Evolutionary conservation across 2,329 filamentous ascomycete species (phyloP).

Genomic region (Aulographum hederae): DNA sequence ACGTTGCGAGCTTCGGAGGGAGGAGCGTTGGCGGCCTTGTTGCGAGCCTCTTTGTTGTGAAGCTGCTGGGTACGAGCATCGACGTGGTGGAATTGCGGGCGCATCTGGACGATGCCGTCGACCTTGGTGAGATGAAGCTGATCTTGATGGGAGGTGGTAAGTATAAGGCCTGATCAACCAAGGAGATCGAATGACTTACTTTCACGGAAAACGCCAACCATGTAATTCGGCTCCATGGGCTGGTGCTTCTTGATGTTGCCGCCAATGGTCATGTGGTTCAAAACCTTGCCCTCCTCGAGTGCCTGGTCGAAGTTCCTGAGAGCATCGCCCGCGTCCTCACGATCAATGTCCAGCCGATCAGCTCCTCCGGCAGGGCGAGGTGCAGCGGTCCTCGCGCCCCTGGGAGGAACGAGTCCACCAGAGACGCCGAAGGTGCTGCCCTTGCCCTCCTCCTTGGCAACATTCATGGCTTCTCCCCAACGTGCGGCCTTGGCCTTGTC

Average conservation of each 20-base stretch:
- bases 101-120: conserved; percentile 68
- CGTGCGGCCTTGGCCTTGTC: conserved; percentile 65
- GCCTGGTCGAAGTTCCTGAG: conserved; percentile 45
- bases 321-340: conserved; percentile 16
- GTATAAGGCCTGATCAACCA: neutral
- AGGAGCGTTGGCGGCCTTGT: neutral
- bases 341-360: conserved; percentile 30
- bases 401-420: conserved; percentile 4
- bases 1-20: neutral
- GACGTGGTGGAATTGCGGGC: conserved; percentile 82
- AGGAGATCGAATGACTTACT: conserved; percentile 32
- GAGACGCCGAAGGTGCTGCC: conserved; percentile 8
- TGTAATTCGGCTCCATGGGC: conserved; percentile 57
- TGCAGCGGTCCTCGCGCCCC: too few species aligned
- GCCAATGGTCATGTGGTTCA: conserved; percentile 69
- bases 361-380: too few species aligned
- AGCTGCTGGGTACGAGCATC: conserved; percentile 46
- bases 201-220: conserved; percentile 79
- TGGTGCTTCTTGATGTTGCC: conserved; percentile 57
- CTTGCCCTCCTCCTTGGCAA: conserved; percentile 24
- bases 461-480: conserved; percentile 61
- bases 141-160: conserved; percentile 23
- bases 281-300: conserved; percentile 48
- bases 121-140: conserved; percentile 76
- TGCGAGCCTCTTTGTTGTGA: neutral